phyloP scores from a whole-genome alignment of 768 basidiomycete genomes.

The Termitomyces sp. region DNA sequence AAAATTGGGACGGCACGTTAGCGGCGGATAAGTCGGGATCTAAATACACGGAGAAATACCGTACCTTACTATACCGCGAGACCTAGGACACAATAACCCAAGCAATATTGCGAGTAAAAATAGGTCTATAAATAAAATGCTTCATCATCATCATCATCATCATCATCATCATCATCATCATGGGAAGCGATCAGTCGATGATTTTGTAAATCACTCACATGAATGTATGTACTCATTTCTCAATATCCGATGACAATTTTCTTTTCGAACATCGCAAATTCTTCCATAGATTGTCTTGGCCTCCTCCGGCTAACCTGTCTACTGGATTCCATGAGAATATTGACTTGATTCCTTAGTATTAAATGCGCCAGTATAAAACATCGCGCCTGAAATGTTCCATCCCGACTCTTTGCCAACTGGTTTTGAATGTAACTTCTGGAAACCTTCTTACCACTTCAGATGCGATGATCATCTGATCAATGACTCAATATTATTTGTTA shows the following conservation, averaged over 20 bases:
- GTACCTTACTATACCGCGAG: too few relatives aligned
- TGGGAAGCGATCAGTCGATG: too few relatives aligned
- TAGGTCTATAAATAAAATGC: too few relatives aligned
- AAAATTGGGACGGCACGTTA: too few relatives aligned
- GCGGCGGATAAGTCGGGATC: too few relatives aligned
- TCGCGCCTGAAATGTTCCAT: neutral
- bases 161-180: too few relatives aligned
- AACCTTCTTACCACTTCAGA: neutral
- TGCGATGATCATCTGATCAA: neutral
- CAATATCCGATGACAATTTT: neutral
- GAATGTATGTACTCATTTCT: neutral
- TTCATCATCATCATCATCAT: too few relatives aligned
- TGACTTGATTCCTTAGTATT: neutral
- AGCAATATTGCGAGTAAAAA: too few relatives aligned
- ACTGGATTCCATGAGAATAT: neutral
- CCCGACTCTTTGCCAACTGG: neutral
- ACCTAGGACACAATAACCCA: too few relatives aligned
- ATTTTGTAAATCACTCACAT: neutral
- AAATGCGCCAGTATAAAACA: too few relatives aligned
- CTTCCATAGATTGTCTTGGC: too few relatives aligned
- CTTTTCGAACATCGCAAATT: neutral
- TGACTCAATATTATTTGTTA: neutral
- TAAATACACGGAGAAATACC: too few relatives aligned
- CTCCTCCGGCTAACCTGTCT: neutral
- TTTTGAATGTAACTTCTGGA: neutral